Conservation (phyloP, 78 protist species). For the Trichosphaerium sp. region DNA sequence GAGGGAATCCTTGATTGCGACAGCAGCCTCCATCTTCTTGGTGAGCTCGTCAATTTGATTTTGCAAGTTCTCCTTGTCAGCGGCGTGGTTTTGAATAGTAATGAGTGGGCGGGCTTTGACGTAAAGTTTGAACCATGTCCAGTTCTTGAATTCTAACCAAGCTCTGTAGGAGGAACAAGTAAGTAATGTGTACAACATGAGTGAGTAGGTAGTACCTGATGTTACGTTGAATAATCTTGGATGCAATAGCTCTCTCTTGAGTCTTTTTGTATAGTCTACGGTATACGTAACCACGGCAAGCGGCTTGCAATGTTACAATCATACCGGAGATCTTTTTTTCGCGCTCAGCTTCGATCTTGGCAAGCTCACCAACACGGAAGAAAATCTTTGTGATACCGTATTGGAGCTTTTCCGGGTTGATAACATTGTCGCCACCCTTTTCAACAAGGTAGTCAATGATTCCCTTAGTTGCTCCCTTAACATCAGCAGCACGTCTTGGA, state of each 20-base stretch:
- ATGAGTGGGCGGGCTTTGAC: constrained; percentile 21
- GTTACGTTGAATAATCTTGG: constrained; percentile 67
- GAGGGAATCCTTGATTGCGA: neutral
- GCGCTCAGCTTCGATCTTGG: constrained; percentile 76
- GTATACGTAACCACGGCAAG: constrained; percentile 59
- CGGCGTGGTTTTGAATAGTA: neutral
- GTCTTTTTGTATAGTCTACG: constrained; percentile 53
- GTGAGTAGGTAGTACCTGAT: too few relatives aligned
- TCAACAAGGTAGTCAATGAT: constrained; percentile 47
- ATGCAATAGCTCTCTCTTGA: constrained; percentile 60
- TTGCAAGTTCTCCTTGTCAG: neutral
- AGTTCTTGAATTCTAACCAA: constrained; percentile 15
- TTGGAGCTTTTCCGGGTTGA: constrained; percentile 38
- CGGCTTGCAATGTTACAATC: constrained; percentile 59
- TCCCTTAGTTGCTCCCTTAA: constrained; percentile 33
- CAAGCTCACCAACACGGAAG: constrained; percentile 78
- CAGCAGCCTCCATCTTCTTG: neutral
- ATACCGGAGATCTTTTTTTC: constrained; percentile 54
- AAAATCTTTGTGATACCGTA: constrained; percentile 70
- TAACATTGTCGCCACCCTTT: neutral
- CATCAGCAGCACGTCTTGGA: constrained; percentile 45
- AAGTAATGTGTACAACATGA: too few relatives aligned
- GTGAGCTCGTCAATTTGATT: neutral
- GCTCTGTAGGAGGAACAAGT: too few relatives aligned
- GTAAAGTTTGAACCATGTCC: constrained; percentile 51